Evolutionary conservation across 139 green algal species (phyloP).

Genomic region (Chlorella sp.): DNA sequence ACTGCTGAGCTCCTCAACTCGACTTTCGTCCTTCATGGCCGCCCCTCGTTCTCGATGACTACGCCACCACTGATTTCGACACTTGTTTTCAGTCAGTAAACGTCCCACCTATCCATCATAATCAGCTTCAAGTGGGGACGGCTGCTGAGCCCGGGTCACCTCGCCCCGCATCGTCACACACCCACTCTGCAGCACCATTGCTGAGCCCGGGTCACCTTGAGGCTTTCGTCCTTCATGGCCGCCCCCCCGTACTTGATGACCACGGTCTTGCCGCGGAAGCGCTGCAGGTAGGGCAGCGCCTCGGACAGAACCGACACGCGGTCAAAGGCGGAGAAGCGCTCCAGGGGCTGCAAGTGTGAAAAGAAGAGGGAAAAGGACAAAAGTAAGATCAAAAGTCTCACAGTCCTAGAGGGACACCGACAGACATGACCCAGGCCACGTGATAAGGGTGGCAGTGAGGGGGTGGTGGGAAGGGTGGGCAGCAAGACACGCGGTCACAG

Average conservation of each 20-base stretch:
- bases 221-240: constrained; percentile 96
- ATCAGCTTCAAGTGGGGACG: too few species aligned
- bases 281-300: constrained; percentile 96
- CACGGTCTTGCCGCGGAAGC: constrained; percentile 92
- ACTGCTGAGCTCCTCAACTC: too few species aligned
- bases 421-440: too few species aligned
- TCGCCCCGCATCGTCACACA: too few species aligned
- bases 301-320: constrained; percentile 92
- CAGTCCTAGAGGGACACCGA: not conserved
- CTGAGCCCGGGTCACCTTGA: constrained; percentile 75
- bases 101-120: too few species aligned
- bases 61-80: too few species aligned
- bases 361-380: not conserved
- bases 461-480: too few species aligned
- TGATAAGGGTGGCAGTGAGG: too few species aligned
- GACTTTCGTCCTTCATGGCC: too few species aligned
- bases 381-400: not conserved
- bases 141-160: too few species aligned
- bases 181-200: not conserved
- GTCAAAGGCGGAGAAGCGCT: constrained; percentile 67
- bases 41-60: too few species aligned
- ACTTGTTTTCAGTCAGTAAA: too few species aligned
- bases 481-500: constrained; percentile 76
- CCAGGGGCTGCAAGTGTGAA: not conserved
- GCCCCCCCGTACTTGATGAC: constrained; percentile 99